Evolutionary conservation across 2,329 filamentous ascomycete species (phyloP), one percentile per base, ranked within the genome.

Genomic region (Microcera coccophila): DNA sequence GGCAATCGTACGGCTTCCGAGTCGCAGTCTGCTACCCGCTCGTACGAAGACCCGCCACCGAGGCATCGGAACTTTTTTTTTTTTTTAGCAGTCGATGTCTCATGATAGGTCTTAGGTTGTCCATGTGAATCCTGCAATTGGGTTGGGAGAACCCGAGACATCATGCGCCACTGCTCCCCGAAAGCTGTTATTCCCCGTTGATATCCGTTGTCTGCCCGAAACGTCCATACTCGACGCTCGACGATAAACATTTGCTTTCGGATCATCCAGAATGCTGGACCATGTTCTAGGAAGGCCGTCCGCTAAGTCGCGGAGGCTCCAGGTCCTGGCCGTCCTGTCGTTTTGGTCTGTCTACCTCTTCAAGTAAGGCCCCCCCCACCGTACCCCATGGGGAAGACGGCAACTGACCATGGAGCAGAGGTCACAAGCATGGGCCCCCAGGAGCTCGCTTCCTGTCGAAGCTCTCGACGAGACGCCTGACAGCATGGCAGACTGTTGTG

Each of bases 241-340:
- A n/a, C 21, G 33, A 35, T 21, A 42, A 33, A 29, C 24, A 15
- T 18, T 38, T 26, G 11, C 7, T 26, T 24, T 42, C 29, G 17
- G 22, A 22, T 44, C 20, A 9, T 15, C 31, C 47, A 54, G 39
- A 46, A 81, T 82, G 78, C 69, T 81, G 82, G 91, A 97, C 68
- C 91, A 97, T 74, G 85, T 96, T 44, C 75, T 97, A 37, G 91
- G 91, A 50, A 83, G 89, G 52, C 91, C 91, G 24, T 96, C 90
- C 47, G 82, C 87, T 60, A 87, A 91, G 70, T 95, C 94, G 60
- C 82, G 91, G 51, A 89, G 94, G 60, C 84, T 94, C 38, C 91
- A 97, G 66, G 90, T 98, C 55, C 79, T 97, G 53, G 84, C 86
- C 17, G 93, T 97, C 12, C 77, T 97, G 42, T 82, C 87, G 0